Evolutionary conservation across 805 yeast genomes (phyloP), one percentile per base, ranked within the genome.

Genomic region (Starmerella floris): DNA sequence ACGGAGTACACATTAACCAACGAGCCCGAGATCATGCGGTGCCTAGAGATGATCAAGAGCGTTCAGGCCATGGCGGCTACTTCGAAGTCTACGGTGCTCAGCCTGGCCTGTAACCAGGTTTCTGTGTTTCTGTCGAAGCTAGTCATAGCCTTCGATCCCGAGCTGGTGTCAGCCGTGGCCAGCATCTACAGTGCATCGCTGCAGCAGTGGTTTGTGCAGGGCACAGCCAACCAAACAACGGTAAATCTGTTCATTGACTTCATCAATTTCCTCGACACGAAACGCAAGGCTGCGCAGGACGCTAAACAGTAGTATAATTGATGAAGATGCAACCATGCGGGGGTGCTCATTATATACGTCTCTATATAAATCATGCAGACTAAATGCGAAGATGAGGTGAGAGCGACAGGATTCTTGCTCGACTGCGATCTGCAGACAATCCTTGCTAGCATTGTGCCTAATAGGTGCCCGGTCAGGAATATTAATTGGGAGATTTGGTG

Each of bases 251-350:
- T 81, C 57, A 70, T 76, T 50, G 95, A 85, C 53, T 74, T 83
- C 48, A 70, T 81, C 55, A 84, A 84, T 62, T 87, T 91, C 87
- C 68, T 49, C 64, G 80, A n/a, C 69, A 70, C 53, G 67, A 71
- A 58, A 44, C 48, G 52, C 32, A 32, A 30, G 25, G 28, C 28
- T 25, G 28, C 13, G 8, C 8, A 25, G 28, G 28, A 25, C 13
- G 13, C n/a, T n/a, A n/a, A n/a, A n/a, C n/a, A n/a, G n/a, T n/a
- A n/a, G n/a, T n/a, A n/a, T n/a, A n/a, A n/a, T n/a, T n/a, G n/a
- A n/a, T n/a, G n/a, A n/a, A n/a, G n/a, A n/a, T n/a, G n/a, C n/a
- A n/a, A n/a, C n/a, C n/a, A n/a, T n/a, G n/a, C n/a, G n/a, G n/a
- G n/a, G n/a, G n/a, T n/a, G n/a, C n/a, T n/a, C n/a, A n/a, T n/a